Conservation (phyloP, 169 alveolate species). For the Blepharisma undulans region DNA sequence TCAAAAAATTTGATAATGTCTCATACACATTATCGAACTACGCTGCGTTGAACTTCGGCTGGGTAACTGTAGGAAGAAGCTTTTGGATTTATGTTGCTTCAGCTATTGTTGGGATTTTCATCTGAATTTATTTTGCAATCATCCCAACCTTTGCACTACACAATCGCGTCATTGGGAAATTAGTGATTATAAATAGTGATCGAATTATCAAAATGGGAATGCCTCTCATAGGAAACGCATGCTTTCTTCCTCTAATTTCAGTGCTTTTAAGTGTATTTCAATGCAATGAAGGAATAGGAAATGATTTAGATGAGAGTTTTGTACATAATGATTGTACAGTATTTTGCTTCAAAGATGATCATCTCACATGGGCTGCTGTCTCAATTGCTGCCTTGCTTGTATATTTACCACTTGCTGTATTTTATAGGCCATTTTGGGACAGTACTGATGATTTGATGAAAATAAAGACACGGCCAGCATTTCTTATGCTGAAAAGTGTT, state of each 20-base stretch:
- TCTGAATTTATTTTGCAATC: neutral
- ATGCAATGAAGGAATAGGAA: neutral
- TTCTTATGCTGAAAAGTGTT: neutral
- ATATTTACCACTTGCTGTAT: neutral
- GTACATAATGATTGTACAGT: neutral
- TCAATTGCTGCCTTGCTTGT: neutral
- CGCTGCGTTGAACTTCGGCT: neutral
- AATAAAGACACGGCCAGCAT: neutral
- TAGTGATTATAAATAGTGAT: neutral
- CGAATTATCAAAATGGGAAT: neutral
- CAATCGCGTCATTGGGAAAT: neutral
- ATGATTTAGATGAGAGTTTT: neutral
- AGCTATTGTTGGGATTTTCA: neutral
- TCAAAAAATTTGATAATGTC: neutral
- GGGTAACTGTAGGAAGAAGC: neutral
- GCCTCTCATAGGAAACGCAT: neutral
- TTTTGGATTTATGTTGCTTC: neutral
- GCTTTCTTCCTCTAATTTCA: conserved; percentile 5
- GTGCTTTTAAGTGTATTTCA: neutral
- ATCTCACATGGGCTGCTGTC: neutral
- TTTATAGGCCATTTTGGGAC: conserved; percentile 3
- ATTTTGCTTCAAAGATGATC: neutral
- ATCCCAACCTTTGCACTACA: neutral
- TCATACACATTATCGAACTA: neutral
- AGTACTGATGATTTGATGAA: neutral